phyloP scores from a whole-genome alignment of 2,329 filamentous ascomycete species.

The Chaetothyriales sp. region DNA sequence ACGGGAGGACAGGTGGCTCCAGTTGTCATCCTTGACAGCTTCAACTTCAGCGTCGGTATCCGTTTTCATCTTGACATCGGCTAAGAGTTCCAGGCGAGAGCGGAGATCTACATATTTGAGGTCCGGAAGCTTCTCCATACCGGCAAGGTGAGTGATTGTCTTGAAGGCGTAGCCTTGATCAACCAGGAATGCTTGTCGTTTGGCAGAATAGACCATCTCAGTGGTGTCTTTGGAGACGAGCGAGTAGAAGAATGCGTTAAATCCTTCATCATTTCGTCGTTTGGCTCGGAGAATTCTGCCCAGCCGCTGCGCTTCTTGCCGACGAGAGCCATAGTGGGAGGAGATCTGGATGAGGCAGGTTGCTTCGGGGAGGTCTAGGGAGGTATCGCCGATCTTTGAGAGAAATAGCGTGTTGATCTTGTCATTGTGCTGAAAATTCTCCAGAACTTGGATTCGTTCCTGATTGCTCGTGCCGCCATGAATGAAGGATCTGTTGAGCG shows the following conservation, averaged over 20 bases:
- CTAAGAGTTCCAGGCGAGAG: slow-evolving; percentile 73
- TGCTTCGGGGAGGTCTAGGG: slow-evolving; percentile 89
- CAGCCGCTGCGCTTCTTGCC: slow-evolving; percentile 88
- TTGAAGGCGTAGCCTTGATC: slow-evolving; percentile 99
- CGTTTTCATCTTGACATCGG: slow-evolving; percentile 79
- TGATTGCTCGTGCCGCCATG: slow-evolving; percentile 76
- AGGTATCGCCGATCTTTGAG: slow-evolving; percentile 95
- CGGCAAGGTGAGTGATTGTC: slow-evolving; percentile 88
- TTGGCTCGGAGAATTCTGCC: slow-evolving; percentile 91
- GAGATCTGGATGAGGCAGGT: slow-evolving; percentile 96
- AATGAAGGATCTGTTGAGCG: slow-evolving; percentile 76
- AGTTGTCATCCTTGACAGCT: slow-evolving; percentile 51
- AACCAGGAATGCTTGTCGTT: slow-evolving; percentile 90
- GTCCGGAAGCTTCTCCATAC: slow-evolving; percentile 69
- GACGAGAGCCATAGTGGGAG: slow-evolving; percentile 89
- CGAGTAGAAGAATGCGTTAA: slow-evolving; percentile 98
- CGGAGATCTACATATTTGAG: slow-evolving; percentile 66
- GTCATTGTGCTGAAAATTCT: slow-evolving; percentile 91
- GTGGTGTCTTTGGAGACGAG: slow-evolving; percentile 94
- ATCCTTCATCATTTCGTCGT: slow-evolving; percentile 89
- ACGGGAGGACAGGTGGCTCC: slow-evolving; percentile 41
- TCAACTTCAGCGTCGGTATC: slow-evolving; percentile 61
- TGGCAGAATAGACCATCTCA: slow-evolving; percentile 96
- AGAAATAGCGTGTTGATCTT: slow-evolving; percentile 85
- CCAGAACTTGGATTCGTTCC: slow-evolving; percentile 74